phyloP scores from a whole-genome alignment of 106 monocot genomes.

The Iris macrosiphon region DNA sequence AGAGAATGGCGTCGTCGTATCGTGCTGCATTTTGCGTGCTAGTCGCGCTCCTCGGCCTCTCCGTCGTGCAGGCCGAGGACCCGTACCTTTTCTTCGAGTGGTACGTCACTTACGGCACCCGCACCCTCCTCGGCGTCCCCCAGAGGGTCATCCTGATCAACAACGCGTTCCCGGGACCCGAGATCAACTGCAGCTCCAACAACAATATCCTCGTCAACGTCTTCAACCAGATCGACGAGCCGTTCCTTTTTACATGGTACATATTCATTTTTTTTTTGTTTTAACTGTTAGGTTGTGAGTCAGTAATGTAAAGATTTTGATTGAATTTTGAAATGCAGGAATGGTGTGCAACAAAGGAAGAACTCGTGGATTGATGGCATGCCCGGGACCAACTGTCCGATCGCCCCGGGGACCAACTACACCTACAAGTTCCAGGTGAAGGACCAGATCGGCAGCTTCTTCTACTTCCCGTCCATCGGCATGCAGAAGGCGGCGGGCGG shows the following conservation, averaged over 20 bases:
- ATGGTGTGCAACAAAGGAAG: slow-evolving; percentile 52
- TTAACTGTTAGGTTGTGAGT: too few relatives aligned
- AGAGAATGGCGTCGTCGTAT: not conserved
- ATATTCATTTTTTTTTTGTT: not conserved
- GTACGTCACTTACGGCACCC: slow-evolving; percentile 58
- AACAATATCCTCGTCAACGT: slow-evolving; percentile 81
- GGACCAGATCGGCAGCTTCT: slow-evolving; percentile 53
- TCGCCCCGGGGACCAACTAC: slow-evolving; percentile 33
- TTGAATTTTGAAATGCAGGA: too few relatives aligned
- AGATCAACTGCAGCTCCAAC: slow-evolving; percentile 74
- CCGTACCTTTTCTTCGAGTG: slow-evolving; percentile 62
- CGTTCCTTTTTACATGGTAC: slow-evolving; percentile 38
- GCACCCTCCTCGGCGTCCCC: slow-evolving; percentile 32
- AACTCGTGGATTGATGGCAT: slow-evolving; percentile 51
- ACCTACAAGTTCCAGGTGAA: slow-evolving; percentile 45
- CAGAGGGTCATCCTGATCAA: slow-evolving; percentile 63
- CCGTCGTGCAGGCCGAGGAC: slow-evolving; percentile 28
- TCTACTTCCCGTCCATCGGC: slow-evolving; percentile 42
- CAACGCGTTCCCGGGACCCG: slow-evolving; percentile 56
- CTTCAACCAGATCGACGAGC: slow-evolving; percentile 61
- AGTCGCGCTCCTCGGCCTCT: slow-evolving; percentile 10
- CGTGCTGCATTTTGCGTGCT: slow-evolving; percentile 1
- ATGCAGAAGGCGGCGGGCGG: slow-evolving; percentile 46
- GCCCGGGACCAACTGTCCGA: slow-evolving; percentile 49
- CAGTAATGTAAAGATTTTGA: too few relatives aligned